These are phyloP conservation scores for Erysimum cheiranthoides DNA, from an alignment of 345 rosid species.

Conservation along the genomic window DNA sequence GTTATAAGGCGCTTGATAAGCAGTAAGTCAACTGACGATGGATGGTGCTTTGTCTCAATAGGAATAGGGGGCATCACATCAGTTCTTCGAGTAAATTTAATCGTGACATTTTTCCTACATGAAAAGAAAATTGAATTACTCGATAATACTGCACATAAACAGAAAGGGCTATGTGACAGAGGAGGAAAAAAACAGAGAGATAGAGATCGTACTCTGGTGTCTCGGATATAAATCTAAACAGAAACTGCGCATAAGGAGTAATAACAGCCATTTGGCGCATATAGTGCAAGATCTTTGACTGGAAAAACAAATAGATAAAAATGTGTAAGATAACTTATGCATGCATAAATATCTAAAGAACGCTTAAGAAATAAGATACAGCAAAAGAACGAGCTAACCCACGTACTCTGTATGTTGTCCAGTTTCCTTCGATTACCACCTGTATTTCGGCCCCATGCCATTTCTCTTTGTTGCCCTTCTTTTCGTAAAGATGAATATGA, in stretches of 20 bases:
- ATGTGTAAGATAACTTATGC: constrained; percentile 29
- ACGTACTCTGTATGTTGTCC: constrained; percentile 96
- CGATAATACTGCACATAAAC: constrained; percentile 14
- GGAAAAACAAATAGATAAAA: constrained; percentile 45
- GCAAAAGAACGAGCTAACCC: constrained; percentile 4
- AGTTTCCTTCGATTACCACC: constrained; percentile 96
- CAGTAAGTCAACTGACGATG: constrained; percentile 93
- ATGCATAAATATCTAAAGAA: constrained; percentile 20
- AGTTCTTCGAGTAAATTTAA: constrained; percentile 85
- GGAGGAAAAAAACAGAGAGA: constrained; percentile 25
- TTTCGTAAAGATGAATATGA: constrained; percentile 87
- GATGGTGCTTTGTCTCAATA: constrained; percentile 93
- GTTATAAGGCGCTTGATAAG: constrained; percentile 88
- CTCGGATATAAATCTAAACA: constrained; percentile 81
- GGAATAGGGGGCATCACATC: constrained; percentile 98
- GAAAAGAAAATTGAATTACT: constrained; percentile 17
- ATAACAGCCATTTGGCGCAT: constrained; percentile 99
- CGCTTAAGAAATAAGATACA: neutral
- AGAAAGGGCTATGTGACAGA: constrained; percentile 20
- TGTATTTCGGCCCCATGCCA: constrained; percentile 98
- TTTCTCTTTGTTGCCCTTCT: constrained; percentile 63
- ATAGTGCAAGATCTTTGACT: constrained; percentile 97
- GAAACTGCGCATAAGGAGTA: constrained; percentile 93
- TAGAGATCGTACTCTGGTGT: constrained; percentile 69
- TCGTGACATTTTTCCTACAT: constrained; percentile 80